Evolutionary conservation across 176 grass and related monocot genomes (phyloP).

Genomic region (Oropetium thomaeum): DNA sequence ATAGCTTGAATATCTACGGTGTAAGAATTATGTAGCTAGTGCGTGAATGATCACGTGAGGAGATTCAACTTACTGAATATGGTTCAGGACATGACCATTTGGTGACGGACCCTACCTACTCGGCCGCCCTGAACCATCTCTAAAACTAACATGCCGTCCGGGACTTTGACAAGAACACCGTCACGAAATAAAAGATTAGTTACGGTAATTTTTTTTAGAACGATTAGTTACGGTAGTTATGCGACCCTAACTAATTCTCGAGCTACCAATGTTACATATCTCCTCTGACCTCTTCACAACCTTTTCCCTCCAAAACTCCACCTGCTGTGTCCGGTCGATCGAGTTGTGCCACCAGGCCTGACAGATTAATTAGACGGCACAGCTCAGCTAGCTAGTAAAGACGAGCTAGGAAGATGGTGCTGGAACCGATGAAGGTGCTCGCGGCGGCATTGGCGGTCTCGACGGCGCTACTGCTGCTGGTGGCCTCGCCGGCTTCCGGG

Average conservation of each 20-base stretch:
- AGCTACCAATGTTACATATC: not conserved
- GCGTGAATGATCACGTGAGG: no score
- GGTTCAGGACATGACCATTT: no score
- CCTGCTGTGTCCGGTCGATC: no score
- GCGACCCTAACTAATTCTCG: constrained; percentile 22
- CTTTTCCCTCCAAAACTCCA: not conserved
- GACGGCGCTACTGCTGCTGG: not conserved
- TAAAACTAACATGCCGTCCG: not conserved
- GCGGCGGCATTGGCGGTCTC: rapidly evolving
- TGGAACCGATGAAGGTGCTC: not conserved
- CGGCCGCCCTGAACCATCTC: no score
- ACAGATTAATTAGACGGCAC: no score
- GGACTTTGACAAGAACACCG: not conserved
- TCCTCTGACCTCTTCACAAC: not conserved
- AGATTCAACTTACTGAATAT: no score
- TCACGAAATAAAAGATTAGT: no score
- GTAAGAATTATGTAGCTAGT: no score
- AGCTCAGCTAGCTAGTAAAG: no score
- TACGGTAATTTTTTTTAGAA: no score
- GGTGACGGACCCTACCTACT: no score
- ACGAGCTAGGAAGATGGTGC: not conserved
- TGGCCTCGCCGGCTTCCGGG: not conserved
- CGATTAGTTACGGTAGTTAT: constrained; percentile 42
- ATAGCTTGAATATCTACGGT: no score
- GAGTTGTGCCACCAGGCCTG: not conserved